phyloP scores from a whole-genome alignment of 2,329 filamentous ascomycete genomes.

The Penicillium sp. region DNA sequence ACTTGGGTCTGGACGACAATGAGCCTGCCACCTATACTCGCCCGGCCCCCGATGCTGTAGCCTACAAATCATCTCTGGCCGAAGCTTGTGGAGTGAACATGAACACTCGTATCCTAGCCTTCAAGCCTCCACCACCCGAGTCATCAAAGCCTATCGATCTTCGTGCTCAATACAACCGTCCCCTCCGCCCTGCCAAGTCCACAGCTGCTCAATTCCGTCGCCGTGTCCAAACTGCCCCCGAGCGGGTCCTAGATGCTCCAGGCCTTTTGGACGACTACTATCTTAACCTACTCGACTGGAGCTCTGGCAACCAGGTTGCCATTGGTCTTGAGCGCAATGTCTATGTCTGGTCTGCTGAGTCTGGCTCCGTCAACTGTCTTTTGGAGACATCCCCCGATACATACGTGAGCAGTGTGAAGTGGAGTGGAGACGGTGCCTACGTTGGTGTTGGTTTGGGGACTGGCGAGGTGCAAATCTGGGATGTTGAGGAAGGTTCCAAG shows the following conservation, averaged over 20 bases:
- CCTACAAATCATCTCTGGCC: slow-evolving; percentile 88
- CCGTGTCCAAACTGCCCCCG: slow-evolving; percentile 88
- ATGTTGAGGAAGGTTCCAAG: slow-evolving; percentile 90
- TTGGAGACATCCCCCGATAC: slow-evolving; percentile 86
- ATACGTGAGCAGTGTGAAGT: slow-evolving; percentile 97
- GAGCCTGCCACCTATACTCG: slow-evolving; percentile 65
- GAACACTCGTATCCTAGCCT: slow-evolving; percentile 92
- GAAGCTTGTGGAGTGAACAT: slow-evolving; percentile 88
- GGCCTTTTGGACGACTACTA: slow-evolving; percentile 98
- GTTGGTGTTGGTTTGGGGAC: slow-evolving; percentile 91
- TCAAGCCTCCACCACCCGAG: slow-evolving; percentile 97
- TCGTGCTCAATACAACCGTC: slow-evolving; percentile 95
- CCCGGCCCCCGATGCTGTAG: slow-evolving; percentile 79
- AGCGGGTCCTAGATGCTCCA: slow-evolving; percentile 92
- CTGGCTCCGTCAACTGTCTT: slow-evolving; percentile 81
- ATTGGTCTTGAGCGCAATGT: slow-evolving; percentile 96
- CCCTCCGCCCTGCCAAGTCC: slow-evolving; percentile 71
- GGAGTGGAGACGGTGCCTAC: slow-evolving; percentile 95
- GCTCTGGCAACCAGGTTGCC: slow-evolving; percentile 93
- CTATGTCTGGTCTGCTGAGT: slow-evolving; percentile 97
- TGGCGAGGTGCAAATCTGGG: slow-evolving; percentile 98
- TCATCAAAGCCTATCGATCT: slow-evolving; percentile 98
- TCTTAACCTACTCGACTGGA: slow-evolving; percentile 97
- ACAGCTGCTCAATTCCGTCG: slow-evolving; percentile 82
- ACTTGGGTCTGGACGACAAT: slow-evolving; percentile 71